These are phyloP conservation scores for Schizochytrium sp. DNA, from an alignment of 108 stramenopile species.

Conservation along the genomic window DNA sequence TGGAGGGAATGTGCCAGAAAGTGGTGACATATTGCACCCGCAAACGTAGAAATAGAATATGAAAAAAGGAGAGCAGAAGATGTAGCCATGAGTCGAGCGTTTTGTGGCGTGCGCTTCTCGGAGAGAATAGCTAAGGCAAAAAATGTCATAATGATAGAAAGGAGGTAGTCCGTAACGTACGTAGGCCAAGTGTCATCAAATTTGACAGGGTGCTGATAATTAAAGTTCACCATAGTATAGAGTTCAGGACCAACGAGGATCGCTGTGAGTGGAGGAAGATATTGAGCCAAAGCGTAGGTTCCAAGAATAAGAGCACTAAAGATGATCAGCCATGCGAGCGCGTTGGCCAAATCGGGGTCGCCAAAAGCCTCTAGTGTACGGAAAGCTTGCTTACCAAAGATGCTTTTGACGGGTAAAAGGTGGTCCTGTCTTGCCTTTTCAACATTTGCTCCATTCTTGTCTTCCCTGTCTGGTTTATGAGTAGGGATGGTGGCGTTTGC, in stretches of 20 bases:
- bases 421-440: not conserved
- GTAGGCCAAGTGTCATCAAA: conserved; percentile 87
- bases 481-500: too few relatives aligned
- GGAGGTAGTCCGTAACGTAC: conserved; percentile 84
- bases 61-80: conserved; percentile 71
- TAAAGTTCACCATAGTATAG: conserved; percentile 26
- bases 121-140: conserved; percentile 45
- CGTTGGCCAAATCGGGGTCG: not conserved
- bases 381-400: not conserved
- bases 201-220: not conserved
- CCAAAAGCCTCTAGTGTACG: not conserved
- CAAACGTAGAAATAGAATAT: conserved; percentile 78
- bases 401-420: too few relatives aligned
- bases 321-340: not conserved
- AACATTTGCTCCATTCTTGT: too few relatives aligned
- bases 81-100: conserved; percentile 17
- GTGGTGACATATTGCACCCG: conserved; percentile 84
- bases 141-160: conserved; percentile 77
- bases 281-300: not conserved
- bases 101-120: not conserved
- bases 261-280: conserved; percentile 48
- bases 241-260: not conserved
- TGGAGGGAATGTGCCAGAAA: conserved; percentile 74
- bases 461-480: too few relatives aligned
- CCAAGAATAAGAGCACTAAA: not conserved